Base-by-base conservation (phyloP, 164 flowering plant species). In the Sedum album region DNA sequence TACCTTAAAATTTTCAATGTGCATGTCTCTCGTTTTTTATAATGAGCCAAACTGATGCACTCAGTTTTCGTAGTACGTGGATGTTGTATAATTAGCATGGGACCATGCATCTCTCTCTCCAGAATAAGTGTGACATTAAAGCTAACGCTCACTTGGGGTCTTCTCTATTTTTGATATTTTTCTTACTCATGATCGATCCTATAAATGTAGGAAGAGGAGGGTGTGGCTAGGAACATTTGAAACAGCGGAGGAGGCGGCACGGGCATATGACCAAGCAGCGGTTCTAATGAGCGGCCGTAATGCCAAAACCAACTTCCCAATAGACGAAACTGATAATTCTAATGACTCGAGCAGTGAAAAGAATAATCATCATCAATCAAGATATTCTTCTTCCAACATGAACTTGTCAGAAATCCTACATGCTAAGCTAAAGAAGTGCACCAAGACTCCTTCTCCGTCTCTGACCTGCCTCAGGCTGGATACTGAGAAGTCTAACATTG, bases 261-360 rank as follows among this genome's bases (percentile, higher is more conserved):
- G 68, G 5, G 74, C 76, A 36, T 77, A 77, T 60, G 79, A 77
- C 33, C 75, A 81, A 49, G 83, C 83, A 2, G 83, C 83, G 10
- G 23, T 78, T 0, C 31, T 81, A 18, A 76, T 81, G 82, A 76
- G 79, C 41, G 84, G 84, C 33, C 67, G 77, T n/a, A 81, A 79
- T 15, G 84, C 84, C 28, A 81, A 81, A 68, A 81, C 84, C 0
- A 81, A 81, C 65, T 81, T 81, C 55, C 83, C 83, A 6, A 30
- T 46, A 6, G 64, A 41, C 41, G 33, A 57, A 28, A 28, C 62
- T 28, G 62, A 57, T 14, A 57, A 55, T 25, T 20, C 67, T 15
- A 42, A 21, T 17, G 60, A 30, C 53, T 8, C 65, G 21, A 46
- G 26, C 68, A 41, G 33, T 2, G 51, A 57, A 0, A 14, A 62